Evolutionary conservation across 768 basidiomycete species (phyloP).

Genomic region (Sutorius australiensis): DNA sequence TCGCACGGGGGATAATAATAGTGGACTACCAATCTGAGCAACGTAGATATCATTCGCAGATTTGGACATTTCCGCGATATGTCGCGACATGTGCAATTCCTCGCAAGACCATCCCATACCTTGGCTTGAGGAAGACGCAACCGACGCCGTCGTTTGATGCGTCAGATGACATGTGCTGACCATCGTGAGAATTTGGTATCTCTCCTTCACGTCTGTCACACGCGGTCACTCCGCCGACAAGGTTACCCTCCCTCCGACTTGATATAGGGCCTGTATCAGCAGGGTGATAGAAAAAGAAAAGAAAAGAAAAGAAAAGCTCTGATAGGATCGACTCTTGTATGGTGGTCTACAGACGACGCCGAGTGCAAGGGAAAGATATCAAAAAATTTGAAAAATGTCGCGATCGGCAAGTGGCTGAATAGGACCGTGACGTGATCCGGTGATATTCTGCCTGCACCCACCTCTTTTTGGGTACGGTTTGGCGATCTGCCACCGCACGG

Average conservation of each 20-base stretch:
- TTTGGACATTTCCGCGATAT: neutral
- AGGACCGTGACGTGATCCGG: constrained; percentile 33
- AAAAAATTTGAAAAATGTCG: constrained; percentile 22
- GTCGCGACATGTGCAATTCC: neutral
- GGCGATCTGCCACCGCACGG: constrained; percentile 32
- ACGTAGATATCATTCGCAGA: neutral
- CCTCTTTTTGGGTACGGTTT: constrained; percentile 13
- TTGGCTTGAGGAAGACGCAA: neutral
- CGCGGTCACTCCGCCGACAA: neutral
- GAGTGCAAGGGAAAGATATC: neutral
- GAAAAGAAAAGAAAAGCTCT: neutral
- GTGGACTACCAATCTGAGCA: neutral
- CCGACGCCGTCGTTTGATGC: neutral
- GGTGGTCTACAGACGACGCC: neutral
- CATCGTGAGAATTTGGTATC: neutral
- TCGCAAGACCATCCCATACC: too few species aligned
- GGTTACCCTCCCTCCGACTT: neutral
- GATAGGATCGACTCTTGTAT: neutral
- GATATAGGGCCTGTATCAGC: too few species aligned
- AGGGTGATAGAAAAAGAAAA: neutral
- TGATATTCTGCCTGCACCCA: constrained; percentile 7
- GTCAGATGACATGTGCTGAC: neutral
- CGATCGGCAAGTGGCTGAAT: constrained; percentile 32
- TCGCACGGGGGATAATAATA: constrained; percentile 6
- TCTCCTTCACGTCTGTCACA: neutral